phyloP scores from a whole-genome alignment of 2,329 filamentous ascomycete genomes.

The Fusarium mundagurra region DNA sequence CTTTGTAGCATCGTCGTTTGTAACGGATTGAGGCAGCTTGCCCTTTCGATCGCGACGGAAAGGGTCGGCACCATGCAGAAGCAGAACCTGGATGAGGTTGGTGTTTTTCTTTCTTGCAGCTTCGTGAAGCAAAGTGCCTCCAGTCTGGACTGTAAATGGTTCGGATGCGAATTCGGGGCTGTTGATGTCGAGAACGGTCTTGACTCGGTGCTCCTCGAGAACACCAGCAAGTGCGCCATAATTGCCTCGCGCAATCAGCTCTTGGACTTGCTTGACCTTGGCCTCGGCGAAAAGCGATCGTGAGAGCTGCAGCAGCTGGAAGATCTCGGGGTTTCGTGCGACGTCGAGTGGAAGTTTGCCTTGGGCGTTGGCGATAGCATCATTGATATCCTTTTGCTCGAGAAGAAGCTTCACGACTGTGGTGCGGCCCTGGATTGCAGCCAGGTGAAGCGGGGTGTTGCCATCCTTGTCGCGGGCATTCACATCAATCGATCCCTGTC shows the following conservation, averaged over 20 bases:
- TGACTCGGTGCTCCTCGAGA: slow-evolving; percentile 84
- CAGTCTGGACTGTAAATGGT: slow-evolving; percentile 76
- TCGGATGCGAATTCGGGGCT: slow-evolving; percentile 89
- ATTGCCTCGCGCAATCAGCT: slow-evolving; percentile 75
- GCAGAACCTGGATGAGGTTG: slow-evolving; percentile 85
- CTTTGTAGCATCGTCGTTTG: slow-evolving; percentile 89
- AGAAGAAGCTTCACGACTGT: slow-evolving; percentile 85
- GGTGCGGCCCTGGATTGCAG: slow-evolving; percentile 81
- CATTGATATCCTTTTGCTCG: slow-evolving; percentile 85
- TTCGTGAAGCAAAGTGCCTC: slow-evolving; percentile 94
- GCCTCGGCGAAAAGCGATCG: slow-evolving; percentile 89
- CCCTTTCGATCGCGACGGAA: slow-evolving; percentile 95
- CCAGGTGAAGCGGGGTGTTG: slow-evolving; percentile 91
- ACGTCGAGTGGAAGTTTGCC: slow-evolving; percentile 89
- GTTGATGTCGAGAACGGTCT: slow-evolving; percentile 91
- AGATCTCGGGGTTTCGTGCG: slow-evolving; percentile 92
- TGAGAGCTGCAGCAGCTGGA: slow-evolving; percentile 91
- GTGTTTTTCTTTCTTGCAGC: slow-evolving; percentile 88
- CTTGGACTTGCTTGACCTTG: slow-evolving; percentile 86
- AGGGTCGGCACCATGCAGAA: slow-evolving; percentile 94
- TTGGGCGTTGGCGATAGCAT: slow-evolving; percentile 84
- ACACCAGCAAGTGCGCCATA: slow-evolving; percentile 83
- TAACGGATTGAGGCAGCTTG: slow-evolving; percentile 94
- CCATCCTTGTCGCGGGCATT: slow-evolving; percentile 93
- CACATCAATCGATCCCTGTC: slow-evolving; percentile 75